Base-by-base conservation (phyloP, 306 rosid species). In the Castanea sativa region DNA sequence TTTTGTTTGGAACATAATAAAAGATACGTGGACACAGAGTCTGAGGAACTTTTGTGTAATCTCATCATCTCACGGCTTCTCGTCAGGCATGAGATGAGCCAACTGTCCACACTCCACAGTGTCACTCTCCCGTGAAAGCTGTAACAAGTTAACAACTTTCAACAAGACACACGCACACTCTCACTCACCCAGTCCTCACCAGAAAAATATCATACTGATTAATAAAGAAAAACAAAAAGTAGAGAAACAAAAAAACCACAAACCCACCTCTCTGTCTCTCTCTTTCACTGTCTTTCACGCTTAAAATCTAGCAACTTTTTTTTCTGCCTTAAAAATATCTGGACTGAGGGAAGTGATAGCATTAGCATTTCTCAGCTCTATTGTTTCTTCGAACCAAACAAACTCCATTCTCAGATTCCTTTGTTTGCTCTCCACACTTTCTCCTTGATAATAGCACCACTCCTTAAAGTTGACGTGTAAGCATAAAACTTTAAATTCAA, bases 401-500 rank as follows among this genome's bases (percentile, higher is more conserved):
- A 75, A 57, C 64, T 29, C 58, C 29, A 52, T 20, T 58, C 63
- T 15, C 56, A n/a, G 33, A 21, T 43, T 32, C 67, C 2, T 30
- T 35, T 18, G 38, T 83, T 73, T n/a, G 29, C 30, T 52, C 41
- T 56, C 78, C 33, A 76, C 64, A 59, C 81, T 14, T 59, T 23
- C 55, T 73, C 55, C 14, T 55, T 71, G 79, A 76, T 23, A 59
- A 64, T 56, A 6, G 1, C 4, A 72, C 10, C 29, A 30, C 80
- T 73, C 68, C 57, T 14, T 59, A 33, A 21, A 12, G 10, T 71
- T 70, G 55, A 74, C 82, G 35, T 49, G 8, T 71, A 33, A 29
- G 21, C 59, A 13, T 73, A 75, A 77, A 53, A 71, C 83, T 78
- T 78, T 73, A 35, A 75, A 30, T 75, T 81, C 57, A 82, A 83